Base-by-base conservation (phyloP, 2,329 filamentous ascomycete genomes). In the Fusarium denticulatum region DNA sequence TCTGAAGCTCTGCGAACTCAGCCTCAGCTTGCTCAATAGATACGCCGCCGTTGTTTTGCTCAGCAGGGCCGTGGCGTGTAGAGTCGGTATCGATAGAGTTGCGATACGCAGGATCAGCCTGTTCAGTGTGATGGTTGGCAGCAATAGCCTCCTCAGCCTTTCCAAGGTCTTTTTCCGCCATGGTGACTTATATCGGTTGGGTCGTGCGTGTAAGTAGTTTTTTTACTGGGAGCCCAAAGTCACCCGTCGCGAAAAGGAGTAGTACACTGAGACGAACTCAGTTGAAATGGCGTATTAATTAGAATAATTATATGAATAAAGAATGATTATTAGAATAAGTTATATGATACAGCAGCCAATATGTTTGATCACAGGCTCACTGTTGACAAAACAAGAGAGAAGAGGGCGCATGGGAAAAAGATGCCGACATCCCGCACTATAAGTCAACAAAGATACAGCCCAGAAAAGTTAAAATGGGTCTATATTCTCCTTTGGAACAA, bases 1-100 rank as follows among this genome's bases (percentile, higher is more conserved):
- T 86, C 78, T 88, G 91, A 20, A 95, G 85, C 72, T 93, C 87
- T 1, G 88, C 88, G 73, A 95, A 95, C 32, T 94, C 92, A 37
- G 88, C 88, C 80, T 93, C 89, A 47, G 93, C 93, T 59, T 88
- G 87, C 66, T 89, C 85, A 58, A 95, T 87, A 14, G 92, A 90
- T 37, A 95, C 87, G 28, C 90, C 89, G 26, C 58, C 62, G n/a
- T 76, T 56, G 14, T 66, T 46, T 68, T 70, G n/a, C 56, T 42
- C 45, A 26, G 73, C 70, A 15, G 76, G 61, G 15, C 72, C 77
- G 8, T 76, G 72, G 49, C 74, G 78, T 13, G 79, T 80, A 6
- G 80, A 80, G n/a, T 73, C 74, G 45, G 80, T 78, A n/a, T 79
- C 78, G 45, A 76, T 59, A 18, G 74, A 77, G 43, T 65, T 53